A percentile compares a stretch with the other conserved stretches of the same genome.
Evolutionary conservation across 75 land plant species (phyloP).

Genomic region (Pinus taeda): DNA sequence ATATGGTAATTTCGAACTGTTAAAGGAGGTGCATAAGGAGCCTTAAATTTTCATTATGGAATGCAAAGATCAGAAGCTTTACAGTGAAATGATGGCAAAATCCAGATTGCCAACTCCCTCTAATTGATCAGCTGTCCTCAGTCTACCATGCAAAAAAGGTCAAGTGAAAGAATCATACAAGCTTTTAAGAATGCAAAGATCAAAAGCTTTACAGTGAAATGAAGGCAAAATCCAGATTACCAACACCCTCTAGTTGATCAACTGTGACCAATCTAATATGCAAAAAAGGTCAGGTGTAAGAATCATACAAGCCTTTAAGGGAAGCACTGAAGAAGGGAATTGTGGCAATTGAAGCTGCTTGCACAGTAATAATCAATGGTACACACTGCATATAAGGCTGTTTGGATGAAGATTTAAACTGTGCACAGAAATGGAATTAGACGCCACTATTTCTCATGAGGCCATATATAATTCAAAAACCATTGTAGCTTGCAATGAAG

Average conservation of each 20-base stretch:
- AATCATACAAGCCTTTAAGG: constrained; percentile 42
- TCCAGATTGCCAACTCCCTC: constrained; percentile 6
- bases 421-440: constrained; percentile 29
- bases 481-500: constrained; percentile 49
- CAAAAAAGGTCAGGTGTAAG: constrained; percentile 34
- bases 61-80: constrained; percentile 1
- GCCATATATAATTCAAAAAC: constrained; percentile 57
- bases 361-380: constrained; percentile 50
- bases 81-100: background rate
- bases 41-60: constrained; percentile 1
- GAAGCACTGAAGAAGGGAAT: constrained; percentile 27
- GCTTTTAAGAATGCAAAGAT: constrained; percentile 25
- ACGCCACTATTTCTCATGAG: constrained; percentile 37
- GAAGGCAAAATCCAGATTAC: background rate
- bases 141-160: constrained; percentile 33
- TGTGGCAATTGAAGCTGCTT: constrained; percentile 31
- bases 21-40: constrained; percentile 11
- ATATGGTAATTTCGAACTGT: constrained; percentile 23
- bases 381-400: constrained; percentile 62
- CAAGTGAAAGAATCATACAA: constrained; percentile 43
- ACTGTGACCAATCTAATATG: constrained; percentile 25
- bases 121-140: constrained; percentile 11
- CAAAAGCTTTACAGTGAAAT: constrained; percentile 9
- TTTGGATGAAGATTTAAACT: constrained; percentile 47
- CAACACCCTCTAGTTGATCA: constrained; percentile 6